phyloP scores from a whole-genome alignment of 192 early-diverging fungal genomes.

The Helicostylum pulchrum region DNA sequence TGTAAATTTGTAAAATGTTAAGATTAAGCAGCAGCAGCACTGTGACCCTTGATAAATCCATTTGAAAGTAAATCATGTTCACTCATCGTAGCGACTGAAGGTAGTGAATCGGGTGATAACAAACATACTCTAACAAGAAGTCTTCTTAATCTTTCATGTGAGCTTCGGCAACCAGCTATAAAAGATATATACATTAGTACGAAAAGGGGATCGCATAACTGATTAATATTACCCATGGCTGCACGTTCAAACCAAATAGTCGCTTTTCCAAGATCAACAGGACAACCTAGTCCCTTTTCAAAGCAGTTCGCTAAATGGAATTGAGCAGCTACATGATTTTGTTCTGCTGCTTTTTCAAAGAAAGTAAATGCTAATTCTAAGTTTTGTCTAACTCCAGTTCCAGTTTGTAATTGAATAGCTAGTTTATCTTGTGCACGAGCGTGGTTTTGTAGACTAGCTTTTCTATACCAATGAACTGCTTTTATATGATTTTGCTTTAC shows the following conservation, averaged over 20 bases:
- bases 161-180: conserved; percentile 43
- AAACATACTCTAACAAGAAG: conserved; percentile 38
- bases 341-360: conserved; percentile 60
- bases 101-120: background rate
- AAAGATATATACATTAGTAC: background rate
- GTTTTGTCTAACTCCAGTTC: conserved; percentile 65
- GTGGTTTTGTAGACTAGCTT: conserved; percentile 66
- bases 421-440: conserved; percentile 60
- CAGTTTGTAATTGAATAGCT: conserved; percentile 84
- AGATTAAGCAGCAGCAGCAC: conserved; percentile 45
- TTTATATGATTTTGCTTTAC: conserved; percentile 42
- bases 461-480: conserved; percentile 64
- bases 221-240: conserved; percentile 51
- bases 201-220: background rate
- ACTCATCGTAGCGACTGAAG: conserved; percentile 11
- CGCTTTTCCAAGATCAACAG: conserved; percentile 25
- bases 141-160: conserved; percentile 44
- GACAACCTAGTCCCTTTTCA: conserved; percentile 43
- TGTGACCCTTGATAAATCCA: conserved; percentile 31
- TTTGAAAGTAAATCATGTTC: conserved; percentile 7
- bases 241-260: conserved; percentile 39
- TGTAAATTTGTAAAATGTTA: background rate
- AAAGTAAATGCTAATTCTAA: conserved; percentile 51
- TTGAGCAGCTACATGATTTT: conserved; percentile 59
- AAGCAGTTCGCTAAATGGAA: conserved; percentile 51